phyloP scores from a whole-genome alignment of 2,329 filamentous ascomycete genomes.

The Neonectria ditissima region DNA sequence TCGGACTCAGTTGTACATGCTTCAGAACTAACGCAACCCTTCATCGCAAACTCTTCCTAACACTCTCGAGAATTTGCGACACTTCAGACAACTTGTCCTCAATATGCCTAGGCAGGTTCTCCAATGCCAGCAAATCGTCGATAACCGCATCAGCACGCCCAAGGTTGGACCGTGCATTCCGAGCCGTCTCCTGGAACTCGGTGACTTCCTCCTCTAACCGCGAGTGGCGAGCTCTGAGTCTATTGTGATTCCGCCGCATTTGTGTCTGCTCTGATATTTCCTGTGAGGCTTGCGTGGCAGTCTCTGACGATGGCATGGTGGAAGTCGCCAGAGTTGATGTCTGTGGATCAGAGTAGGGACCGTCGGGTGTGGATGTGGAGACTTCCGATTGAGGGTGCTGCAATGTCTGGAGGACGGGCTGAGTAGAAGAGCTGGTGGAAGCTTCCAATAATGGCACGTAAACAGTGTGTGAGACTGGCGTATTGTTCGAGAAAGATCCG shows the following conservation, averaged over 20 bases:
- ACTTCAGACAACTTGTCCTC: no score
- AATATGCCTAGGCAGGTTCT: no score
- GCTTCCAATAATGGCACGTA: background rate
- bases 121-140: no score
- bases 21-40: no score
- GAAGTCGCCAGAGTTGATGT: background rate
- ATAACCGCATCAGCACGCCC: no score
- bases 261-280: background rate
- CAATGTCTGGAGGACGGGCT: background rate
- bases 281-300: background rate
- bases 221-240: background rate
- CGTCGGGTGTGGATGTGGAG: background rate
- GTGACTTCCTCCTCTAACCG: no score
- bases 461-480: background rate
- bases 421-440: background rate
- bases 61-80: no score
- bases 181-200: no score
- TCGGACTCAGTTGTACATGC: no score
- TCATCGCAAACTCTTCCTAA: no score
- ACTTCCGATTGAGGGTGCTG: background rate
- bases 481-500: background rate
- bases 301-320: background rate
- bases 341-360: background rate
- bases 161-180: no score
- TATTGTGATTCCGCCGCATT: background rate